Percentiles rank a stretch among this genome's conserved stretches.
Evolutionary conservation across 129 eudicot species (phyloP).

Genomic region (Chrysanthemum seticuspe): DNA sequence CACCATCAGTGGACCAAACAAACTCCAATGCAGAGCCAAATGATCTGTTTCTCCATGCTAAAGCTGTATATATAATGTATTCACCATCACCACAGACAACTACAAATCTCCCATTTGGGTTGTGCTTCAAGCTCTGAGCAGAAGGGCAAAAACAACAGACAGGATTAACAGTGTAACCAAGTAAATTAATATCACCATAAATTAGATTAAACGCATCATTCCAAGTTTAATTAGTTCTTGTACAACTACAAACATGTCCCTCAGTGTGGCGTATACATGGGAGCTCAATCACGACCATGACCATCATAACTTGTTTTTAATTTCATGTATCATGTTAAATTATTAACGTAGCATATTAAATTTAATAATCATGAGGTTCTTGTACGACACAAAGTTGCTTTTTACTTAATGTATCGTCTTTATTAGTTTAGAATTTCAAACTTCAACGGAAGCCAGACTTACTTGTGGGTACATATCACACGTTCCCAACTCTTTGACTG

Average conservation of each 20-base stretch:
- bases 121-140: constrained; percentile 87
- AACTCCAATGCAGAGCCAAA: constrained; percentile 97
- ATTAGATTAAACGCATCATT: neutral
- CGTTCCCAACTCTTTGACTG: constrained; percentile 87
- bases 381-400: too few relatives aligned
- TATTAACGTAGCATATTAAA: too few relatives aligned
- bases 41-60: constrained; percentile 99
- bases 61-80: constrained; percentile 89
- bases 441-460: constrained; percentile 10
- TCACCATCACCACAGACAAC: constrained; percentile 99
- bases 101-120: constrained; percentile 97
- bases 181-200: neutral
- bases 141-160: neutral
- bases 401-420: neutral
- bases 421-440: constrained; percentile 4
- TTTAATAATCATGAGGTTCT: too few relatives aligned
- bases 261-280: neutral
- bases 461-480: constrained; percentile 95
- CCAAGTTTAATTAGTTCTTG: neutral
- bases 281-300: constrained; percentile 7
- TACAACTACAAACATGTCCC: constrained; percentile 4
- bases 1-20: constrained; percentile 97
- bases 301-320: constrained; percentile 5
- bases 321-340: neutral
- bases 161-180: constrained; percentile 13